Evolutionary conservation across 2,329 filamentous ascomycete species (phyloP), one percentile per base, ranked within the genome.

Genomic region (Cladobotryum mycophilum): DNA sequence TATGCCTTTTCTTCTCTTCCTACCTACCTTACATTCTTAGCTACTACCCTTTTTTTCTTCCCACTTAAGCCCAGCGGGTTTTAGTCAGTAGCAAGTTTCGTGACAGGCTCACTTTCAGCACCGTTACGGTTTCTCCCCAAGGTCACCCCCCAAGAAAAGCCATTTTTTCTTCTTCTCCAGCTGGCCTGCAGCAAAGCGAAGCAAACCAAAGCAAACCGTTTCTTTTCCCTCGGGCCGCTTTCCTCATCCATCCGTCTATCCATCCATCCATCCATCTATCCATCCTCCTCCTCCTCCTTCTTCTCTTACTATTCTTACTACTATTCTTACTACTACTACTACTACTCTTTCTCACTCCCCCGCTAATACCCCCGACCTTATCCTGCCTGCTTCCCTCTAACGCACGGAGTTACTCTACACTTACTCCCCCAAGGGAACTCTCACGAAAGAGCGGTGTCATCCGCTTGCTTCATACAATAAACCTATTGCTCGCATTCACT

Each of bases 391-490:
- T 52, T 41, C 43, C 47, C 47, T 44, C 48, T 46, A 46, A 43
- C 51, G 42, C 42, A 42, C 42, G 42, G 42, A 49, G 47, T 42
- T 42, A 45, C 38, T 34, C 34, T 20, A 8, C 25, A 30, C 25
- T 30, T 30, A 30, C 25, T 30, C 25, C 33, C 35, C 38, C 35
- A 56, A 56, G 54, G 60, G 64, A 63, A 63, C 58, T 13, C 60
- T 64, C 58, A 64, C 58, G 62, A 71, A 72, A 73, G 67, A 70
- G 70, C 70, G 70, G 70, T 73, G 70, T 73, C 70, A 62, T 62
- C 62, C 59, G 62, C 61, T 67, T 52, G 53, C 55, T 54, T 66
- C 56, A 56, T 66, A 67, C 67, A 68, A 68, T 65, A 68, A 61
- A 62, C 57, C 58, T 59, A 62, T 53, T 56, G 54, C 54, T 64